These are phyloP conservation scores for Penicillium riverlandense DNA, from an alignment of 495 filamentous ascomycete genomes.

Conservation along the genomic window DNA sequence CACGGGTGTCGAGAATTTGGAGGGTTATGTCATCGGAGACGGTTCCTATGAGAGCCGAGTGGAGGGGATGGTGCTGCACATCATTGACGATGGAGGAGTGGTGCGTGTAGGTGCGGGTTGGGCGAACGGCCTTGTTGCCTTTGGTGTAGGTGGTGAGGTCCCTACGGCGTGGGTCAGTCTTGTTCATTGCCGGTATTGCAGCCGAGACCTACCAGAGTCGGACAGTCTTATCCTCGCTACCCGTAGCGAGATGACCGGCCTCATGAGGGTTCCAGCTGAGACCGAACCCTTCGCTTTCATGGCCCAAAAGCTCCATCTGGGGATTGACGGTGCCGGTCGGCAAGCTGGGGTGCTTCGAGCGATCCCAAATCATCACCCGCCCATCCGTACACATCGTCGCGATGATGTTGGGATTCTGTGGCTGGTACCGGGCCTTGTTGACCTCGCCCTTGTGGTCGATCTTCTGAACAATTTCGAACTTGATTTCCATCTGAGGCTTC, in stretches of 20 bases:
- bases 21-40: slow-evolving; percentile 94
- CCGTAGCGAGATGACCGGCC: slow-evolving; percentile 77
- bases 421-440: slow-evolving; percentile 97
- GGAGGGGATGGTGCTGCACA: slow-evolving; percentile 85
- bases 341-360: slow-evolving; percentile 79
- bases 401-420: slow-evolving; percentile 95
- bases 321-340: slow-evolving; percentile 66
- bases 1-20: slow-evolving; percentile 81
- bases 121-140: slow-evolving; percentile 61
- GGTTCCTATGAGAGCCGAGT: slow-evolving; percentile 74
- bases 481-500: slow-evolving; percentile 61
- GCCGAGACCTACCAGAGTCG: slow-evolving; percentile 64
- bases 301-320: slow-evolving; percentile 79
- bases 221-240: slow-evolving; percentile 85
- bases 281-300: slow-evolving; percentile 88
- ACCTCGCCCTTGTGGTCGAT: slow-evolving; percentile 96
- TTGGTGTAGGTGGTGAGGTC: slow-evolving; percentile 67
- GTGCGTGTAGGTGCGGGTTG: slow-evolving; percentile 71
- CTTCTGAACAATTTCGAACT: slow-evolving; percentile 85
- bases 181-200: slow-evolving; percentile 10
- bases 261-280: slow-evolving; percentile 85
- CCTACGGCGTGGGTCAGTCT: slow-evolving; percentile 37
- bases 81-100: slow-evolving; percentile 92
- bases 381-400: slow-evolving; percentile 88
- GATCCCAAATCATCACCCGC: slow-evolving; percentile 85